Percentiles rank a stretch among this genome's conserved stretches.
These are phyloP conservation scores for Caulochytrium protostelioides DNA, from an alignment of 371 early-diverging fungal genomes.

Conservation along the genomic window DNA sequence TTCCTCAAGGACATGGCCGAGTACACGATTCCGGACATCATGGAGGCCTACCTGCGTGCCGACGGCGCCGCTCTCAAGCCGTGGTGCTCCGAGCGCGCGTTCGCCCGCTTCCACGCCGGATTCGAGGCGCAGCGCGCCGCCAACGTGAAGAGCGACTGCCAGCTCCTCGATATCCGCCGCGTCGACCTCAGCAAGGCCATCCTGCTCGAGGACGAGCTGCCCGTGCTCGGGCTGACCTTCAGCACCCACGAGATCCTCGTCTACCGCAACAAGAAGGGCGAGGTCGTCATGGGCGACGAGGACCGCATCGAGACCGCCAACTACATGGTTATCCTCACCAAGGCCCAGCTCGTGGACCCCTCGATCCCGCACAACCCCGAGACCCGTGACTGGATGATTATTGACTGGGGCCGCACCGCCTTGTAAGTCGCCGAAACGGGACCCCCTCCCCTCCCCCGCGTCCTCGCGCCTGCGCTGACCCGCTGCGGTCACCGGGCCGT, in stretches of 20 bases:
- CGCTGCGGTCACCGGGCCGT: too few species aligned
- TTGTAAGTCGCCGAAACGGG: too few species aligned
- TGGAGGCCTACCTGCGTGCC: constrained; percentile 77
- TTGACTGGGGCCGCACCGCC: constrained; percentile 37
- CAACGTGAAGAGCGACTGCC: constrained; percentile 75
- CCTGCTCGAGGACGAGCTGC: constrained; percentile 72
- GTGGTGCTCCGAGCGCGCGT: constrained; percentile 87
- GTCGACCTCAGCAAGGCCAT: constrained; percentile 66
- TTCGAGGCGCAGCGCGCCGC: constrained; percentile 65
- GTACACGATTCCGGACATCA: constrained; percentile 83
- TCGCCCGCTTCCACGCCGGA: constrained; percentile 63
- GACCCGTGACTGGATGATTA: constrained; percentile 78
- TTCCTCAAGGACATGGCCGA: constrained; percentile 75
- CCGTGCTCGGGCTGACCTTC: constrained; percentile 71
- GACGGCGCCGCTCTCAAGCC: constrained; percentile 58
- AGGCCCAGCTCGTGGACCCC: constrained; percentile 47
- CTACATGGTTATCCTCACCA: constrained; percentile 69
- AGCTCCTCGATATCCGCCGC: constrained; percentile 74
- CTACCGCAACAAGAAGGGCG: constrained; percentile 70
- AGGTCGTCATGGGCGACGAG: constrained; percentile 68
- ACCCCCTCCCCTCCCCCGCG: too few species aligned
- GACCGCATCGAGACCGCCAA: constrained; percentile 67
- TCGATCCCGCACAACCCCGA: constrained; percentile 44
- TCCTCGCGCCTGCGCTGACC: too few species aligned
- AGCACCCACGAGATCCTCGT: constrained; percentile 79